Conservation (phyloP, 2,329 filamentous ascomycete species). For the Proliferodiscus dingleyae region DNA sequence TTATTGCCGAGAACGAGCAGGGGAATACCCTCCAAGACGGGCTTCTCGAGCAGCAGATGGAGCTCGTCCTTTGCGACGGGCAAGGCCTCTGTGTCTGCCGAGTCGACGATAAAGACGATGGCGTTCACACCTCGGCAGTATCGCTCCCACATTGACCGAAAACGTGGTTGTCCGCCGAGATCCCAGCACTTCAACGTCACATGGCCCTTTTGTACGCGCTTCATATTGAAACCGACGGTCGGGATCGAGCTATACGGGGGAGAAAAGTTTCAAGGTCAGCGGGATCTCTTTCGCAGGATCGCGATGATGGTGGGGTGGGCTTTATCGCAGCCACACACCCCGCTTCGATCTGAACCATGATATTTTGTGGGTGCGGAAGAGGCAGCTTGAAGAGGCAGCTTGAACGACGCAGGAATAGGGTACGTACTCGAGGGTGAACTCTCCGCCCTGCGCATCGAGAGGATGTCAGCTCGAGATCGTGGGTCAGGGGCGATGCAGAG, state of each 20-base stretch:
- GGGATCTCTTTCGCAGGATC: conserved; percentile 12
- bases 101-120: conserved; percentile 98
- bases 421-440: conserved; percentile 97
- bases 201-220: conserved; percentile 94
- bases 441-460: conserved; percentile 66
- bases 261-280: conserved; percentile 35
- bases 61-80: conserved; percentile 88
- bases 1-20: conserved; percentile 95
- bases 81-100: conserved; percentile 76
- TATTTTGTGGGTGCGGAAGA: background rate
- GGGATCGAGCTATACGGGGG: conserved; percentile 91
- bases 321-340: conserved; percentile 6
- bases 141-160: conserved; percentile 98
- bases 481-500: conserved; percentile 17
- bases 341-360: conserved; percentile 3
- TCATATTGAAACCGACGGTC: conserved; percentile 99
- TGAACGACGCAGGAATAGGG: conserved; percentile 4
- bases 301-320: conserved; percentile 5
- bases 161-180: conserved; percentile 91
- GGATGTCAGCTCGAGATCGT: conserved; percentile 32
- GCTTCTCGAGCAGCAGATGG: conserved; percentile 80
- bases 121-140: conserved; percentile 97
- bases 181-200: conserved; percentile 99
- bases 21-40: conserved; percentile 81
- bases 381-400: conserved; percentile 1